Evolutionary conservation across 164 flowering plant species (phyloP).

Genomic region (Vitis labrusca): DNA sequence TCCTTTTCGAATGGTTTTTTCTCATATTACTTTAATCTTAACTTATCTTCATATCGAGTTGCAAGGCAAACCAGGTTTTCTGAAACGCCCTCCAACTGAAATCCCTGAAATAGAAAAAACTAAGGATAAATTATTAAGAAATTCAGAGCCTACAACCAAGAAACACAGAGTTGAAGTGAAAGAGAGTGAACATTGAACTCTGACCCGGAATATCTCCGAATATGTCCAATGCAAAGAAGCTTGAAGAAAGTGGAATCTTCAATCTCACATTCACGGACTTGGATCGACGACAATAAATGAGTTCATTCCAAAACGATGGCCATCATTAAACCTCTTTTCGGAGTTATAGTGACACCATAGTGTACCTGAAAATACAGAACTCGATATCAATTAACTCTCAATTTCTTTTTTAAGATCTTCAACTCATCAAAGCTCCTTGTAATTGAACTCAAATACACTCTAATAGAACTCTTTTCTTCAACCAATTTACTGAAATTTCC

Average conservation of each 20-base stretch:
- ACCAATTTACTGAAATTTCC: not conserved
- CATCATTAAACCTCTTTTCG: not conserved
- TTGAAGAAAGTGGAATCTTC: conserved; percentile 1
- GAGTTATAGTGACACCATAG: not conserved
- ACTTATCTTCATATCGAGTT: not conserved
- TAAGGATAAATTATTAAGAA: not conserved
- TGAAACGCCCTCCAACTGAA: conserved; percentile 1
- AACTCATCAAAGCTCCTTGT: not conserved
- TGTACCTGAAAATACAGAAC: not conserved
- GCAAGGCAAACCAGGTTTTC: not conserved
- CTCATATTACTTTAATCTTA: not conserved
- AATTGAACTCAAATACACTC: not conserved
- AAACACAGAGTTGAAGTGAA: no score
- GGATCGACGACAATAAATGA: conserved; percentile 35
- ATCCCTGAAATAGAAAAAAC: conserved; percentile 1
- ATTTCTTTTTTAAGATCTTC: not conserved
- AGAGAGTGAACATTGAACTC: not conserved
- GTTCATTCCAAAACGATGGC: conserved; percentile 15
- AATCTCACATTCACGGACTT: conserved; percentile 31
- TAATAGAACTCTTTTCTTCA: not conserved
- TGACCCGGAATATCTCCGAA: not conserved
- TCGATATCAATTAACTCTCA: not conserved
- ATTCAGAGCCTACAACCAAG: not conserved
- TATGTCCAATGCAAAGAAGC: not conserved
- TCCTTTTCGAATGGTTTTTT: not conserved